Percentiles rank a stretch among this genome's conserved stretches.
These are phyloP conservation scores for Ormosia semicastrata DNA, from an alignment of 306 rosid species.

Conservation along the genomic window DNA sequence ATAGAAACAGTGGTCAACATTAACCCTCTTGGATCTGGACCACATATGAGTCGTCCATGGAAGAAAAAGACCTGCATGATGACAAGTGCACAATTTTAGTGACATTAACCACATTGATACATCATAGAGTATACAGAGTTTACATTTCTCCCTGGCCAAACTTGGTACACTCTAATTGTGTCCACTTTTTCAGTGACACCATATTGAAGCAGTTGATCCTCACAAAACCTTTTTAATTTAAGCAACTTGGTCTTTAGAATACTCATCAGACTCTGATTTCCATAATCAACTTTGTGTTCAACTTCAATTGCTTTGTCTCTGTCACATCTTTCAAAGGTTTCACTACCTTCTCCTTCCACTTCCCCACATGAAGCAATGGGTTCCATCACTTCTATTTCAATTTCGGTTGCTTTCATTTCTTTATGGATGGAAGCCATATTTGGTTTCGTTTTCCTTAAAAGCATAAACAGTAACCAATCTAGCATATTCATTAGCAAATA, in stretches of 20 bases:
- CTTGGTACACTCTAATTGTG: constrained; percentile 26
- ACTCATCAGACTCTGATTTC: not conserved
- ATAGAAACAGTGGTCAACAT: constrained; percentile 31
- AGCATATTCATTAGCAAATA: not conserved
- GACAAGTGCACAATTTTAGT: not conserved
- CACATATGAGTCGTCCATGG: constrained; percentile 38
- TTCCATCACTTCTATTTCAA: constrained; percentile 16
- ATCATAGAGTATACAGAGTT: not conserved
- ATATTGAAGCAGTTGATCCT: not conserved
- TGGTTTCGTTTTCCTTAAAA: not conserved
- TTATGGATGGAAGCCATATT: too few species aligned
- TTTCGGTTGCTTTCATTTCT: not conserved
- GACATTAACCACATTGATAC: not conserved
- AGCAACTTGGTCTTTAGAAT: not conserved
- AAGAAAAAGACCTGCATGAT: constrained; percentile 39
- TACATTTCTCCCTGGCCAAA: constrained; percentile 48
- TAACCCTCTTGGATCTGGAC: constrained; percentile 41
- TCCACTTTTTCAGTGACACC: not conserved
- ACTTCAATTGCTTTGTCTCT: not conserved
- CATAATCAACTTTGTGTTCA: not conserved
- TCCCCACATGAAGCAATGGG: not conserved
- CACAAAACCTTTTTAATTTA: constrained; percentile 5
- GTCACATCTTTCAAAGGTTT: not conserved
- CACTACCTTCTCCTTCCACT: not conserved
- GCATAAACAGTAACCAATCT: not conserved